Evolutionary conservation across 352 stramenopile species (phyloP).

Genomic region (Phytophthora capsici): DNA sequence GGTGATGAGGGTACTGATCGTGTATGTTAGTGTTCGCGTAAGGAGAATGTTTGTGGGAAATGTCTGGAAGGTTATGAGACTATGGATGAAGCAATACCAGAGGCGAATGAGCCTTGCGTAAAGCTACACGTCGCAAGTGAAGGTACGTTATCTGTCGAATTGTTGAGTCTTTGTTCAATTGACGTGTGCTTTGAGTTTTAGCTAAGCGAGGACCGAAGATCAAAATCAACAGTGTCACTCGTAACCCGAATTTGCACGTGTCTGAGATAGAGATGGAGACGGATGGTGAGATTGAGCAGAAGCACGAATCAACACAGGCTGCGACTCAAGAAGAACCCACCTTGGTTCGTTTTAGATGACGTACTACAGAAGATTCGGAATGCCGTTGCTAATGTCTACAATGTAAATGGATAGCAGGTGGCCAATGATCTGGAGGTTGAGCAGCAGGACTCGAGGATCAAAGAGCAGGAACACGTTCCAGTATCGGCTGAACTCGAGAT

Average conservation of each 20-base stretch:
- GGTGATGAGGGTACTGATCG: too few species aligned
- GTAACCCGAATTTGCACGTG: constrained; percentile 50
- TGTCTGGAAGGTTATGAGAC: constrained; percentile 63
- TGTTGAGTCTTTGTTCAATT: background rate
- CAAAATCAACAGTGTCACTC: constrained; percentile 74
- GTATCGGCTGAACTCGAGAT: too few species aligned
- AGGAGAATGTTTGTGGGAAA: constrained; percentile 70
- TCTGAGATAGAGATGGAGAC: constrained; percentile 18
- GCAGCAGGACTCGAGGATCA: background rate
- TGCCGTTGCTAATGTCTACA: too few species aligned
- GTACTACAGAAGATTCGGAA: too few species aligned
- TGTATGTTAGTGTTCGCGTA: constrained; percentile 45
- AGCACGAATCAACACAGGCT: background rate
- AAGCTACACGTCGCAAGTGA: constrained; percentile 7
- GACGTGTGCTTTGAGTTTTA: background rate
- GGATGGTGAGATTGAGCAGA: background rate
- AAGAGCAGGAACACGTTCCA: background rate
- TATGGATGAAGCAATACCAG: constrained; percentile 8
- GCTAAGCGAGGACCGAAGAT: constrained; percentile 41
- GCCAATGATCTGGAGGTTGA: background rate
- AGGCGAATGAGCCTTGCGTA: constrained; percentile 48
- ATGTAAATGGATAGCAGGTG: background rate
- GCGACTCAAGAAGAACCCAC: background rate
- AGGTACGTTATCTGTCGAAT: constrained; percentile 16
- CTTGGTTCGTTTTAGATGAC: background rate